Evolutionary conservation across 805 yeast genomes (phyloP).

Genomic region (Teunomyces funiuensis): DNA sequence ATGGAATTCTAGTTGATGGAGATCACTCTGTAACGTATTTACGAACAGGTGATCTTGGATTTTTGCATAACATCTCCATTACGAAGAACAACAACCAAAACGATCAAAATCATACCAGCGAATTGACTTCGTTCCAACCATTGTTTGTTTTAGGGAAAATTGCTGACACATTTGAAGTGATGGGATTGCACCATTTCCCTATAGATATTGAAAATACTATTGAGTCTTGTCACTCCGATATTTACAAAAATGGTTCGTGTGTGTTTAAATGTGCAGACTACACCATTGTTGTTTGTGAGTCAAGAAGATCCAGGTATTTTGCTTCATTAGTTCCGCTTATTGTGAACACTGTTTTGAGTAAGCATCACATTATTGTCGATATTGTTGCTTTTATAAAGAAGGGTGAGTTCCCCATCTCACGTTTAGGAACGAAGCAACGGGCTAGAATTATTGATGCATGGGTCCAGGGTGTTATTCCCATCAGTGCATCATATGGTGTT

Average conservation of each 20-base stretch:
- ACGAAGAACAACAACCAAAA: conserved; percentile 41
- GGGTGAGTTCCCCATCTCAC: conserved; percentile 63
- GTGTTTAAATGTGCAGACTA: conserved; percentile 82
- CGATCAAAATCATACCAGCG: conserved; percentile 14
- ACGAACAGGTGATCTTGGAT: conserved; percentile 94
- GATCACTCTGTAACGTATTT: conserved; percentile 60
- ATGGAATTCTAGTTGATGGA: conserved; percentile 63
- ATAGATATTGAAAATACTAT: conserved; percentile 66
- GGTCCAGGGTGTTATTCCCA: conserved; percentile 47
- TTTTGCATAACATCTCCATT: conserved; percentile 69
- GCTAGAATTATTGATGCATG: conserved; percentile 60
- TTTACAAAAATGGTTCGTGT: conserved; percentile 58
- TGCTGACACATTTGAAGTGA: conserved; percentile 82
- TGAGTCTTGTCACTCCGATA: conserved; percentile 51
- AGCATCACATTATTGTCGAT: conserved; percentile 81
- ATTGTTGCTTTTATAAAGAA: conserved; percentile 74
- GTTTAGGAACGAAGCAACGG: conserved; percentile 77
- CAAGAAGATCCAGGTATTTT: conserved; percentile 47
- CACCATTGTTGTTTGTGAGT: conserved; percentile 72
- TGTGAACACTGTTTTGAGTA: conserved; percentile 72
- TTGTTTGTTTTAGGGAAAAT: conserved; percentile 82
- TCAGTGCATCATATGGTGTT: conserved; percentile 44
- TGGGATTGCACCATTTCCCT: conserved; percentile 91
- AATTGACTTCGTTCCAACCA: conserved; percentile 58
- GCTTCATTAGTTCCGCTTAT: conserved; percentile 83